Base-by-base conservation (phyloP, 1,139 yeast species). In the Lodderomyces elongisporus region DNA sequence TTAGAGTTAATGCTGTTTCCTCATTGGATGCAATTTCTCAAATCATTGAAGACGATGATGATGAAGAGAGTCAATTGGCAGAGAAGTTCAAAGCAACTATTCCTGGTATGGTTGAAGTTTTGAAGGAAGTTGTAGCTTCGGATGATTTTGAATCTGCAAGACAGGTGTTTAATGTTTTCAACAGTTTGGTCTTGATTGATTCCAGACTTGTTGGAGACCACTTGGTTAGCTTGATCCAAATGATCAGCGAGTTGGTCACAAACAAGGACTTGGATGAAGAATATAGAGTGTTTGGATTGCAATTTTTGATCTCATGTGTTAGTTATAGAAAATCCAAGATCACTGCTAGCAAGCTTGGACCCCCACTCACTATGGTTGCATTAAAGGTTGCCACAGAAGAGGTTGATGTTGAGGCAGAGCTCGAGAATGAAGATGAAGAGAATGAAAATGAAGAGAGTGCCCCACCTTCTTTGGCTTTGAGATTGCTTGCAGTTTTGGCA, bases 381-480 rank as follows among this genome's bases (percentile, higher is more conserved):
- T 65, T 87, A 41, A 73, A 76, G 49, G 79, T 91, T 46, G 82
- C 93, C 17, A 74, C 93, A 40, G 94, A 87, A 61, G 88, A 81
- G 55, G 66, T 79, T 45, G 93, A 83, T 52, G 74, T 78, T 34
- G 74, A 68, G 38, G 87, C 77, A 25, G 89, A 80, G 53, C 69
- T 83, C 45, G 79, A 78, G 43, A 79, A 73, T 38, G 95, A 85
- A 52, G 87, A 83, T 41, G 95, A 85, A 53, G 91, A 85, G 49
- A 89, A 85, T 47, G 95, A 87, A 59, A 88, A 87, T 52, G 96
- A 87, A 60, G 97, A 89, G 60, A 84, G 78, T 50, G 73, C 80
- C 38, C 95, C 96, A 40, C 64, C 81, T 24, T 62, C 82, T 35
- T 73, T 87, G 48, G 95, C 95, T 14, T 73, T 88, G 49, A 77